Conservation (phyloP, 2,329 filamentous ascomycete species). For the Phialophora macrospora region DNA sequence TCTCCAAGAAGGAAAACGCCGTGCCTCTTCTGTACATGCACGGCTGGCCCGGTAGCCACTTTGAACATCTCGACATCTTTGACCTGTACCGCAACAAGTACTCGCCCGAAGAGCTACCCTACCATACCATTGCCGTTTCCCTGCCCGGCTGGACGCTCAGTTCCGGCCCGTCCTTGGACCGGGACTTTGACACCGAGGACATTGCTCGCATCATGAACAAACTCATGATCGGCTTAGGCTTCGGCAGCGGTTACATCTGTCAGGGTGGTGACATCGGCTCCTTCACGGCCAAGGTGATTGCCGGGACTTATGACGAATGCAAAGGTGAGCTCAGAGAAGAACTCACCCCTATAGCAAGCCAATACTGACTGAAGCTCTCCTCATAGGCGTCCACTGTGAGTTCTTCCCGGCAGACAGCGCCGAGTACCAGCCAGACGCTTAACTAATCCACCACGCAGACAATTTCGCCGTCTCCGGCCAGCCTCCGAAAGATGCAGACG, state of each 20-base stretch:
- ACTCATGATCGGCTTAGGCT: constrained; percentile 60
- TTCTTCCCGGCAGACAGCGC: not conserved
- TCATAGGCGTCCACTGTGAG: constrained; percentile 24
- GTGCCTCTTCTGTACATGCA: constrained; percentile 59
- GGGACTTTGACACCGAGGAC: constrained; percentile 50
- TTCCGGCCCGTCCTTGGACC: constrained; percentile 51
- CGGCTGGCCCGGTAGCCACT: constrained; percentile 47
- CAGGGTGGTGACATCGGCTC: constrained; percentile 65
- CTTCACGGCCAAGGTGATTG: constrained; percentile 51
- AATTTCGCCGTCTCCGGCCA: constrained; percentile 20
- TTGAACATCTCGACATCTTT: constrained; percentile 62
- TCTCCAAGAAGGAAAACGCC: constrained; percentile 58
- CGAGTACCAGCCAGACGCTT: not conserved
- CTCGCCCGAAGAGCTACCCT: constrained; percentile 57
- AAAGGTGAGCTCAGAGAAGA: constrained; percentile 42
- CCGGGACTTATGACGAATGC: constrained; percentile 51
- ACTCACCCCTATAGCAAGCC: not conserved
- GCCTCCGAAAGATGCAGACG: constrained; percentile 4
- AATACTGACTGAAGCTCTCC: not conserved
- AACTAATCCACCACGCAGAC: constrained; percentile 12
- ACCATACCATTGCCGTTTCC: constrained; percentile 62
- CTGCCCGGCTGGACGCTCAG: constrained; percentile 62
- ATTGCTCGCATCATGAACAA: constrained; percentile 55
- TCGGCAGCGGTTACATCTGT: constrained; percentile 57
- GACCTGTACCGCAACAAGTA: constrained; percentile 54